phyloP scores from a whole-genome alignment of 2,329 filamentous ascomycete species.

The Tympanopsis confertula region DNA sequence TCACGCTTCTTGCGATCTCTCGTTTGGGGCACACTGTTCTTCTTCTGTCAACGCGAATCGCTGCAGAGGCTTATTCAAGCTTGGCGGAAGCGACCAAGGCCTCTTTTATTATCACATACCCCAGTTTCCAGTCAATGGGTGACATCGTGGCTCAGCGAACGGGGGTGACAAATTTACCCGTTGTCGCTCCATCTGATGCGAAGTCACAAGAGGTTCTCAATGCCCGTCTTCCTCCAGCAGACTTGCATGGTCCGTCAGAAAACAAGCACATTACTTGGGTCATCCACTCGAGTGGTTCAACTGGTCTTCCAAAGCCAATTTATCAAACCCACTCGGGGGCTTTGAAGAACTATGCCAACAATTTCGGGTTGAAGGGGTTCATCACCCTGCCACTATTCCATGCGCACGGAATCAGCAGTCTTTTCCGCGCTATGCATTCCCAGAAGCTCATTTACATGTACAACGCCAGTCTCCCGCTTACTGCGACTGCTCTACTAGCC shows the following conservation, averaged over 20 bases:
- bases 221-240: conserved; percentile 14
- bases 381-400: conserved; percentile 47
- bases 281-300: conserved; percentile 31
- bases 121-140: conserved; percentile 4
- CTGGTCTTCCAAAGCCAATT: conserved; percentile 52
- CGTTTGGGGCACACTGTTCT: conserved; percentile 41
- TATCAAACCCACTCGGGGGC: conserved; percentile 39
- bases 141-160: conserved; percentile 4
- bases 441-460: conserved; percentile 38
- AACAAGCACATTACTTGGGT: conserved; percentile 10
- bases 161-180: neutral
- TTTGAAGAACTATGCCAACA: conserved; percentile 30
- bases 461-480: conserved; percentile 42
- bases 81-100: conserved; percentile 24
- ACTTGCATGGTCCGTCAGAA: conserved; percentile 4
- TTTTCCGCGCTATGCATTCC: conserved; percentile 38
- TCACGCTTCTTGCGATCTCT: conserved; percentile 38
- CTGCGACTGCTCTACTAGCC: conserved; percentile 30
- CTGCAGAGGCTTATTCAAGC: conserved; percentile 27
- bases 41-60: conserved; percentile 34
- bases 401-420: conserved; percentile 41
- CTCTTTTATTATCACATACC: conserved; percentile 11
- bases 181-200: conserved; percentile 10
- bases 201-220: conserved; percentile 7
- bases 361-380: conserved; percentile 31